phyloP scores from a whole-genome alignment of 1,284 basidiomycete genomes.

The Vanrija pseudolonga region DNA sequence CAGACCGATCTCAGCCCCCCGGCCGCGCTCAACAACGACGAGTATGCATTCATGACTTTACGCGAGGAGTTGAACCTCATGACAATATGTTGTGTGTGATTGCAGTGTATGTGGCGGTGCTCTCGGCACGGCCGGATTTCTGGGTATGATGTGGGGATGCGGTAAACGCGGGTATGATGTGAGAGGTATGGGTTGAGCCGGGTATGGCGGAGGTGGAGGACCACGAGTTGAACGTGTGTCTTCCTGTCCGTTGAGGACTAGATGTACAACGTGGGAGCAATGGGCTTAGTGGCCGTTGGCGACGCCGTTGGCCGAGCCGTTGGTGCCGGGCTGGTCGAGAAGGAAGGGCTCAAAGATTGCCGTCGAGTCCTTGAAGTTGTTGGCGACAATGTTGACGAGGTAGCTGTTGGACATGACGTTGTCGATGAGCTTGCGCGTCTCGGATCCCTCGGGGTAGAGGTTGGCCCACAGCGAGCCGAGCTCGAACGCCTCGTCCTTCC shows the following conservation, averaged over 20 bases:
- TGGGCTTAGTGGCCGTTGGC: constrained; percentile 5
- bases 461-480: constrained; percentile 91
- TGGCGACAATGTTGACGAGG: constrained; percentile 96
- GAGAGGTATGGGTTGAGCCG: neutral
- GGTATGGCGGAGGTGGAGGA: neutral
- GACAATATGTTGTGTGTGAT: neutral
- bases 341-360: constrained; percentile 85
- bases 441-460: constrained; percentile 75
- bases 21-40: too few species aligned
- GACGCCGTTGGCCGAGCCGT: constrained; percentile 3
- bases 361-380: constrained; percentile 81
- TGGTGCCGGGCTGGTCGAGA: constrained; percentile 29
- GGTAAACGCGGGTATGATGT: neutral
- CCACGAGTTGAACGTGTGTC: neutral
- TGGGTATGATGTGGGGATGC: too few species aligned
- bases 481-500: constrained; percentile 87
- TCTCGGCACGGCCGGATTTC: too few species aligned
- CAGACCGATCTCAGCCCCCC: too few species aligned
- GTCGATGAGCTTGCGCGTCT: constrained; percentile 70
- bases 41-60: too few species aligned
- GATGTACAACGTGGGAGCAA: neutral
- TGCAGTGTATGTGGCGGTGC: neutral
- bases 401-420: constrained; percentile 75
- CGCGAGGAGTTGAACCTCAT: too few species aligned
- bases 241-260: neutral